Percentiles rank a stretch among this genome's conserved stretches.
Conservation (phyloP, 495 filamentous ascomycete genomes). For the Podospora comata region DNA sequence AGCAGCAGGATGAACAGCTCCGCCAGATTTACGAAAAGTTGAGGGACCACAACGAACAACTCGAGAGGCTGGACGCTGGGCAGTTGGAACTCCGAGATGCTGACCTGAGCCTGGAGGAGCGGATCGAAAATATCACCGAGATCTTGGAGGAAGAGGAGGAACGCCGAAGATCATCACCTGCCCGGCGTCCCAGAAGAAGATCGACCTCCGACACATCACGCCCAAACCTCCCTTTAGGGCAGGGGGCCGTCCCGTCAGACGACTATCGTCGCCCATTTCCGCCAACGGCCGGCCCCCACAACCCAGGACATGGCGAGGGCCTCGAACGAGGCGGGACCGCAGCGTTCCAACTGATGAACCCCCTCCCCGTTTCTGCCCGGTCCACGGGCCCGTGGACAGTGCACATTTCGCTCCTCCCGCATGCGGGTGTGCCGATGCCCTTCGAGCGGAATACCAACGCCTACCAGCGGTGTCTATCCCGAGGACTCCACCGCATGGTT, state of each 20-base stretch:
- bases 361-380: constrained; percentile 19
- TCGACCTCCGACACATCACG: constrained; percentile 36
- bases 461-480: constrained; percentile 56
- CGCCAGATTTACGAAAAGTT: constrained; percentile 45
- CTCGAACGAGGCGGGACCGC: constrained; percentile 22
- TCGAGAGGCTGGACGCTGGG: constrained; percentile 42
- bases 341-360: constrained; percentile 12
- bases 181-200: constrained; percentile 27
- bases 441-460: constrained; percentile 58
- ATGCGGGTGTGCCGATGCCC: constrained; percentile 50
- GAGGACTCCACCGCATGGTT: constrained; percentile 53
- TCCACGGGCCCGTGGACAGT: constrained; percentile 50
- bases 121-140: constrained; percentile 48
- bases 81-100: constrained; percentile 51
- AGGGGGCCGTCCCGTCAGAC: constrained; percentile 26
- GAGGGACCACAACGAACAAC: constrained; percentile 38
- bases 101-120: constrained; percentile 50
- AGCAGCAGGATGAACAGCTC: constrained; percentile 45
- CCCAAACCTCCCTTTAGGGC: constrained; percentile 30
- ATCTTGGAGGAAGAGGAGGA: constrained; percentile 35
- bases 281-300: constrained; percentile 22
- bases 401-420: constrained; percentile 54
- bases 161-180: constrained; percentile 13
- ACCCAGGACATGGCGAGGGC: constrained; percentile 14
- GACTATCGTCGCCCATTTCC: constrained; percentile 21